Conservation (phyloP, 345 rosid species). For the Euphorbia pulcherrima region DNA sequence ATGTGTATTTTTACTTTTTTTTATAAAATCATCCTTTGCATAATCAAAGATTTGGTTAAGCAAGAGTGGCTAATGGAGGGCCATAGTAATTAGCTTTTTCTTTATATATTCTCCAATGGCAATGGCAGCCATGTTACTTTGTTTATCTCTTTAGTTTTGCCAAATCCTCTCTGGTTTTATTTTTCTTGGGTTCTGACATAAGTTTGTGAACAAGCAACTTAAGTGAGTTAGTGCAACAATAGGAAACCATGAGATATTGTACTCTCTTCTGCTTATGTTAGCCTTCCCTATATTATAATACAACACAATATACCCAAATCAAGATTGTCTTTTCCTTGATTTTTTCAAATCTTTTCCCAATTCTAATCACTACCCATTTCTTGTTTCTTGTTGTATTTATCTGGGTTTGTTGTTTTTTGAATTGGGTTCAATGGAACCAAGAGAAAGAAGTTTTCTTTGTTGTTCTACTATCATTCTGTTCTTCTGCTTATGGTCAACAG, state of each 20-base stretch:
- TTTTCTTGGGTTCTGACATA: constrained; percentile 34
- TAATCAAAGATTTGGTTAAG: constrained; percentile 39
- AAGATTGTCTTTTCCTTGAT: constrained; percentile 19
- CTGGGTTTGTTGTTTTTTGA: constrained; percentile 9
- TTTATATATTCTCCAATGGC: constrained; percentile 47
- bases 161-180: constrained; percentile 21
- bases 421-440: constrained; percentile 33
- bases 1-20: constrained; percentile 20
- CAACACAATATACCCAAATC: constrained; percentile 21
- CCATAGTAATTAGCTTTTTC: constrained; percentile 29
- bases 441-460: constrained; percentile 25
- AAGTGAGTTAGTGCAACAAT: constrained; percentile 33
- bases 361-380: not conserved
- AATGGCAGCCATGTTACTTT: constrained; percentile 45
- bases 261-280: constrained; percentile 22
- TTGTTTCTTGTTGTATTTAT: too few relatives aligned
- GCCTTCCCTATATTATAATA: constrained; percentile 5
- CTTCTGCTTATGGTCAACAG: constrained; percentile 41
- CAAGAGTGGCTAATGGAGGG: not conserved
- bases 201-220: constrained; percentile 12
- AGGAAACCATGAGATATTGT: constrained; percentile 21
- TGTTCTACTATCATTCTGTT: constrained; percentile 31
- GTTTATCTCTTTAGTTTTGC: constrained; percentile 13
- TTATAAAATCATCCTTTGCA: constrained; percentile 33
- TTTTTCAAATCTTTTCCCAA: constrained; percentile 6